Percentiles rank a stretch among this genome's conserved stretches.
These are phyloP conservation scores for Geranomyces michiganensis DNA, from an alignment of 192 early-diverging fungal species.

Conservation along the genomic window DNA sequence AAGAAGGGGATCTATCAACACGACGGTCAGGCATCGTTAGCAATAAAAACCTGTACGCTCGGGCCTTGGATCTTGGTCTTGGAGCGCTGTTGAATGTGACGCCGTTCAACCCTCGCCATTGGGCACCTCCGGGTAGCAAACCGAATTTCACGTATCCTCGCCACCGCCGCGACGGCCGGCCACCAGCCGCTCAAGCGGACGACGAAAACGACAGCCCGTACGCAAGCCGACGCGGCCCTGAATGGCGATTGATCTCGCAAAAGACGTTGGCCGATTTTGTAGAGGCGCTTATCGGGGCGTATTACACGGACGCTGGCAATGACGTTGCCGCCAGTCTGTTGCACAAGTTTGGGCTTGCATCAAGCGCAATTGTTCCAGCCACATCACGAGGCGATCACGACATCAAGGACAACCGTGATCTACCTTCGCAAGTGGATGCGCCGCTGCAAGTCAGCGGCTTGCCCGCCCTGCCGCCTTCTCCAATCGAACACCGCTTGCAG, in stretches of 20 bases:
- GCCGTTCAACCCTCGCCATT: conserved; percentile 57
- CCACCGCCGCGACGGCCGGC: not conserved
- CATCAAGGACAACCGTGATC: not conserved
- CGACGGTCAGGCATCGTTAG: conserved; percentile 73
- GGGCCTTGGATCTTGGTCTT: conserved; percentile 56
- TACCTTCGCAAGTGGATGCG: not conserved
- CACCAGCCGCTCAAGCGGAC: not conserved
- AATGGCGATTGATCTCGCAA: conserved; percentile 56
- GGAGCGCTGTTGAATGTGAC: conserved; percentile 63
- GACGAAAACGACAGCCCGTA: conserved; percentile 30
- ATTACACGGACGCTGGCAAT: conserved; percentile 63
- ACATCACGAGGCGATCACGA: not conserved
- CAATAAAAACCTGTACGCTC: conserved; percentile 70
- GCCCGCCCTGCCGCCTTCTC: not conserved
- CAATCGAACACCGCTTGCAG: conserved; percentile 26
- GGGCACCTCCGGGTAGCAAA: conserved; percentile 36
- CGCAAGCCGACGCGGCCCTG: conserved; percentile 17
- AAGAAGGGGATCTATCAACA: conserved; percentile 81
- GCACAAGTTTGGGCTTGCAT: conserved; percentile 34
- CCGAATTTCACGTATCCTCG: not conserved
- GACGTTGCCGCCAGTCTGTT: conserved; percentile 34
- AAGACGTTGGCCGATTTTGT: conserved; percentile 88
- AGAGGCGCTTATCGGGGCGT: conserved; percentile 79
- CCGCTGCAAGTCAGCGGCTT: no score
- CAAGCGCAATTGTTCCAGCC: conserved; percentile 2